Evolutionary conservation across 352 stramenopile genomes (phyloP), one percentile per base, ranked within the genome.

Genomic region (Globisporangium nodosum): DNA sequence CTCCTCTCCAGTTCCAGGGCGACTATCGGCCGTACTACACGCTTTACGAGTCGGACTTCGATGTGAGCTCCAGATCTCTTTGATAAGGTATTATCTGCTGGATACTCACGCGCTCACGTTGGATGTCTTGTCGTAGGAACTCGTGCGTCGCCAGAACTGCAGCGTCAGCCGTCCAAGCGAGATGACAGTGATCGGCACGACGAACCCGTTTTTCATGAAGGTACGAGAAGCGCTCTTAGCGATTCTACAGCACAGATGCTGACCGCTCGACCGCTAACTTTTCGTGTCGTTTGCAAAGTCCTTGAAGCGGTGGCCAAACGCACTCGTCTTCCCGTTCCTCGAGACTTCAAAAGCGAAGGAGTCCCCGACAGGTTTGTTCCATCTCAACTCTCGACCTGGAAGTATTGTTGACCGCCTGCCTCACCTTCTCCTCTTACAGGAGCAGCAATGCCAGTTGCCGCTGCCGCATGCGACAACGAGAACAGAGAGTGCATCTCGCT

Each of bases 151-250:
- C n/a, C 81, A 90, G 66, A 82, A 81, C 30, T 60, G 71, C 35
- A 79, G 75, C 33, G 55, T 76, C 21, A 87, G 76, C 56, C 58
- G 54, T 35, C 65, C 70, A 0, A 74, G 80, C 30, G 56, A 72
- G 27, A 77, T 81, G 56, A 90, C 70, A 37, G 68, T 94, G 0
- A 74, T 96, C 18, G 86, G 86, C 53, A 92, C 84, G 21, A 96
- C 86, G 20, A 96, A 94, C 33, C 86, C 86, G 2, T 94, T 94
- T 55, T 96, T 96, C 53, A 76, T 94, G 71, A 96, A 94, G 72
- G 79, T 87, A 69, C 1, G 45, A 16, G 13, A 5, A 1, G 11
- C 16, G 21, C 2, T 49, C 24, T 12, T 39, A 0, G 33, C 1
- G 33, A 8, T 39, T 39, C 33, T 39, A 35, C 5, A 35, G 33